Evolutionary conservation across 2,329 filamentous ascomycete genomes (phyloP), one percentile per base, ranked within the genome.

Genomic region (Epichloe bromicola): DNA sequence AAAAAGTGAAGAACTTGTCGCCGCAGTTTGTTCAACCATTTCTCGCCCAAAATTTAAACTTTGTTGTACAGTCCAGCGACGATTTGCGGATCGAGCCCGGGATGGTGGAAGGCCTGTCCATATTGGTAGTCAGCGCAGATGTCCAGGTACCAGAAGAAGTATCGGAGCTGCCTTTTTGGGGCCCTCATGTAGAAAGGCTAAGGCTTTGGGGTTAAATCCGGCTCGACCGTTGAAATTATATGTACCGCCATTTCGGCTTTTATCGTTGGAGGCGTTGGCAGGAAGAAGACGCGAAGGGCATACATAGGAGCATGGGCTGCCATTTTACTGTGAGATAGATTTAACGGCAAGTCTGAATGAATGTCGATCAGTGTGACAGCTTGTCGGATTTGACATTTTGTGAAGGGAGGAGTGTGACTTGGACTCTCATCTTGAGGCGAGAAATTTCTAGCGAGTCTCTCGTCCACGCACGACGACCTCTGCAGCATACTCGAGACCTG

Each of bases 21-120:
- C 58, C 66, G 0, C 56, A 55, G 0, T 63, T 62, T 7, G 65
- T 71, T 3, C 61, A 65, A 38, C 68, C 71, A 1, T 75, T 71
- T 53, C 64, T 79, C n/a, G 58, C 57, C 23, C 52, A 63, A 4
- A 55, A 61, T 6, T 60, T 79, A 8, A 58, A 68, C 40, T 64
- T 68, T 46, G 54, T 60, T 11, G 59, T 68, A 4, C 57, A 62
- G 10, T 56, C 56, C 1, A 62, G 58, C 45, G 51, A 65, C 23
- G 57, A 60, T 20, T 47, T 53, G 3, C 57, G 59, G 30, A 54
- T 66, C 11, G 55, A 63, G 12, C 56, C 63, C 7, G 36, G 37
- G 5, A 36, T 48, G 5, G 60, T 68, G 2, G 59, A 56, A 5
- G 65, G 65, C 1, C 55, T 68, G 5, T 57, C 57, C 46, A 55